Evolutionary conservation across 148 eudicot genomes (phyloP).

Genomic region (Camellia lanceoleosa): DNA sequence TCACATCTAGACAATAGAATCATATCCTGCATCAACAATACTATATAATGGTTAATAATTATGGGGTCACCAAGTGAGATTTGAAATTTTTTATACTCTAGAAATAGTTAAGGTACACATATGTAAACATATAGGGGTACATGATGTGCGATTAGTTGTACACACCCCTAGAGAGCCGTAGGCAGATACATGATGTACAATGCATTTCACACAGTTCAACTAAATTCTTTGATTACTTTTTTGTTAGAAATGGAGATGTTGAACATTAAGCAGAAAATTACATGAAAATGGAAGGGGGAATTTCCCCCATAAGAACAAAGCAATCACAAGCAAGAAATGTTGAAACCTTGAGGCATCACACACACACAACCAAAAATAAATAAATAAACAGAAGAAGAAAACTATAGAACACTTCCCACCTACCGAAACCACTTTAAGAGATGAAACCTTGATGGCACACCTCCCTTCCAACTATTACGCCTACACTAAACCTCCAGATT

Average conservation of each 20-base stretch:
- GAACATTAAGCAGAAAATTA: not conserved
- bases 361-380: not conserved
- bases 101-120: not conserved
- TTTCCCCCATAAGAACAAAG: not conserved
- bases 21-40: no score
- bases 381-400: not conserved
- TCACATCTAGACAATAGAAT: no score
- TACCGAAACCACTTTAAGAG: not conserved
- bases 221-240: not conserved
- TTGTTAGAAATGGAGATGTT: not conserved
- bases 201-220: not conserved
- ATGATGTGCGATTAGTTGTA: not conserved
- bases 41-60: no score
- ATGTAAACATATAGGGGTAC: not conserved
- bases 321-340: not conserved
- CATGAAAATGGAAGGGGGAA: not conserved
- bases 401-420: not conserved
- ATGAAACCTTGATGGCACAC: not conserved
- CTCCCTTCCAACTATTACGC: no score
- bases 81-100: not conserved
- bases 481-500: no score
- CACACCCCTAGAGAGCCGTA: not conserved
- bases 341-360: not conserved
- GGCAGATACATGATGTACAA: not conserved
- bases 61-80: not conserved